Percentiles rank a stretch among this genome's conserved stretches.
Conservation (phyloP, 345 rosid species). For the Eucalyptus cloeziana region DNA sequence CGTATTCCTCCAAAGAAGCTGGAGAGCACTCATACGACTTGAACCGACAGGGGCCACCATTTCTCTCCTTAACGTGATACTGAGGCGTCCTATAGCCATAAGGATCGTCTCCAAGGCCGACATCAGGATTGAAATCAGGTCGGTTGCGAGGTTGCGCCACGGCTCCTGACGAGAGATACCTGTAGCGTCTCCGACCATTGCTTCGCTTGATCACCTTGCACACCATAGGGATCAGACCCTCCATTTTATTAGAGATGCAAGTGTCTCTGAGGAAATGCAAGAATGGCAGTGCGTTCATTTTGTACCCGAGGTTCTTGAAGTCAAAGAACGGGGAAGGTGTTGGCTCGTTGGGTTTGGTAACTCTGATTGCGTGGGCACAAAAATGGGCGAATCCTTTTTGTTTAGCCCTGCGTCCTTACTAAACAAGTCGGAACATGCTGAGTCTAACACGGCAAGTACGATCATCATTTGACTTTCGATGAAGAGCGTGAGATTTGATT, state of each 20-base stretch:
- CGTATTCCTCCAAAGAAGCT: neutral
- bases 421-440: neutral
- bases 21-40: neutral
- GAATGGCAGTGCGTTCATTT: neutral
- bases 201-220: conserved; percentile 50
- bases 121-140: neutral
- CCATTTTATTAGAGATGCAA: conserved; percentile 19
- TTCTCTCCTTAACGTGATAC: neutral
- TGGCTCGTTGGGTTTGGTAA: neutral
- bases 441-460: neutral
- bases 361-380: neutral
- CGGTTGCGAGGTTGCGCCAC: conserved; percentile 14
- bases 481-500: neutral
- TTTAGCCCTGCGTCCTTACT: neutral
- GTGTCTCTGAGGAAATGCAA: neutral
- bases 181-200: conserved; percentile 42
- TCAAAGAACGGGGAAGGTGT: neutral
- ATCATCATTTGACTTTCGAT: neutral
- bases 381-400: neutral
- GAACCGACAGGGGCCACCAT: neutral
- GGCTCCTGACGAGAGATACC: conserved; percentile 44
- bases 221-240: conserved; percentile 70
- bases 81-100: neutral
- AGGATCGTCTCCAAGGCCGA: neutral
- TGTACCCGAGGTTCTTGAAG: neutral